Conservation (phyloP, 2,329 filamentous ascomycete species). For the Graphilbum sp. region DNA sequence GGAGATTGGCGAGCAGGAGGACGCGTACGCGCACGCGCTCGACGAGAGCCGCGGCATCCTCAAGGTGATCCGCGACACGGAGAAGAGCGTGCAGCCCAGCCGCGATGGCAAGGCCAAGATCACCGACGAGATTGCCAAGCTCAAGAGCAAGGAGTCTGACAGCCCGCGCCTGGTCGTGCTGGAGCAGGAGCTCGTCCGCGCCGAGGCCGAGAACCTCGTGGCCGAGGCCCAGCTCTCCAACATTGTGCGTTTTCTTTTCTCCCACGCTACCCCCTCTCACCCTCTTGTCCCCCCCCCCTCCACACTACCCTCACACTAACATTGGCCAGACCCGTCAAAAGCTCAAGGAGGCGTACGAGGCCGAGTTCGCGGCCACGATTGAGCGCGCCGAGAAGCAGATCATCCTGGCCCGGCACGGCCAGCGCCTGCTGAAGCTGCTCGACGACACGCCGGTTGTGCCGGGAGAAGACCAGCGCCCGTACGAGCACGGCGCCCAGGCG, state of each 20-base stretch:
- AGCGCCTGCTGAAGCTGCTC: slow-evolving; percentile 66
- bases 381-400: slow-evolving; percentile 96
- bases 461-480: slow-evolving; percentile 58
- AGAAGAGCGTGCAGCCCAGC: slow-evolving; percentile 86
- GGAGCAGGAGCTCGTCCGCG: slow-evolving; percentile 91
- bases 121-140: slow-evolving; percentile 75
- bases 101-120: slow-evolving; percentile 79
- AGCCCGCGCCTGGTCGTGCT: slow-evolving; percentile 66
- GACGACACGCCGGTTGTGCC: slow-evolving; percentile 84
- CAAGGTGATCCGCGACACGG: slow-evolving; percentile 90
- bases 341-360: slow-evolving; percentile 83
- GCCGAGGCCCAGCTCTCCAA: slow-evolving; percentile 95
- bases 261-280: too few species aligned
- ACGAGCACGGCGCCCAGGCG: slow-evolving; percentile 48
- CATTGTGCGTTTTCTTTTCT: slow-evolving; percentile 48
- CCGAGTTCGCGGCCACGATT: slow-evolving; percentile 79
- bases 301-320: too few species aligned
- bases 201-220: slow-evolving; percentile 89
- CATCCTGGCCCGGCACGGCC: slow-evolving; percentile 80
- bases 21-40: slow-evolving; percentile 67
- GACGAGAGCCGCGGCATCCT: slow-evolving; percentile 71
- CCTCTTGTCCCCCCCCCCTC: too few species aligned
- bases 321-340: slow-evolving; percentile 92
- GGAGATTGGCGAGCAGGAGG: slow-evolving; percentile 90
- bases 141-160: slow-evolving; percentile 85